Percentiles rank a stretch among this genome's conserved stretches.
phyloP scores from a whole-genome alignment of 1,284 basidiomycete species.

The Ceratobasidium sp. region DNA sequence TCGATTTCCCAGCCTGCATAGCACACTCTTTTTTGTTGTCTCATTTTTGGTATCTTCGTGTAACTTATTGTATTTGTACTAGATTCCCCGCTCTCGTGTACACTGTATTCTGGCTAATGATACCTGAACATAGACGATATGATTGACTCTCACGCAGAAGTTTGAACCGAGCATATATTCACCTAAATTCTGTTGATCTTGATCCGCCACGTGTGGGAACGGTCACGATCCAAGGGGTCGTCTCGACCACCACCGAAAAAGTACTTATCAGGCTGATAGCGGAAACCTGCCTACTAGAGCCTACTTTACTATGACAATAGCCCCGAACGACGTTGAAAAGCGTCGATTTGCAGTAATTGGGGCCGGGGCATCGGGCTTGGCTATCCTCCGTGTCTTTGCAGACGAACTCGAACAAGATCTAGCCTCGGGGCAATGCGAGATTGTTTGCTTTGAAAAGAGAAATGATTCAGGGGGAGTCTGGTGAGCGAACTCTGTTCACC shows the following conservation, averaged over 20 bases:
- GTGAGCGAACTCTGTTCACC: constrained; percentile 10
- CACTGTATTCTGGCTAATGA: neutral
- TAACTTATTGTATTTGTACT: constrained; percentile 37
- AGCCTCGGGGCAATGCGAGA: constrained; percentile 24
- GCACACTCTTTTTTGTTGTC: neutral
- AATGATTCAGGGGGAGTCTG: constrained; percentile 36
- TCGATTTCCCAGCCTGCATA: constrained; percentile 26
- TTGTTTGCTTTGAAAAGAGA: constrained; percentile 33
- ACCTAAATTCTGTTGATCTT: neutral
- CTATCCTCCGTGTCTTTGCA: constrained; percentile 12
- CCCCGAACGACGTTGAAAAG: neutral
- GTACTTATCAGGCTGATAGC: neutral
- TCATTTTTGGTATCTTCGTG: constrained; percentile 5
- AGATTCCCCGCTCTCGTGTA: neutral
- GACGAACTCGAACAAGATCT: constrained; percentile 38
- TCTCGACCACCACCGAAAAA: neutral
- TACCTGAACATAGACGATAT: neutral
- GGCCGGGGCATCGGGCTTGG: constrained; percentile 34
- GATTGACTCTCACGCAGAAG: neutral
- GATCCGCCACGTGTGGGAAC: constrained; percentile 12
- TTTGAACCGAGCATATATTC: constrained; percentile 21
- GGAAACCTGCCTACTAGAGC: neutral
- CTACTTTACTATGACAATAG: neutral
- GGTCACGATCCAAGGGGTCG: neutral
- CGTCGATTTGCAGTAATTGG: constrained; percentile 36